phyloP scores from a whole-genome alignment of 2,329 filamentous ascomycete genomes.

The Colletotrichum agaves region DNA sequence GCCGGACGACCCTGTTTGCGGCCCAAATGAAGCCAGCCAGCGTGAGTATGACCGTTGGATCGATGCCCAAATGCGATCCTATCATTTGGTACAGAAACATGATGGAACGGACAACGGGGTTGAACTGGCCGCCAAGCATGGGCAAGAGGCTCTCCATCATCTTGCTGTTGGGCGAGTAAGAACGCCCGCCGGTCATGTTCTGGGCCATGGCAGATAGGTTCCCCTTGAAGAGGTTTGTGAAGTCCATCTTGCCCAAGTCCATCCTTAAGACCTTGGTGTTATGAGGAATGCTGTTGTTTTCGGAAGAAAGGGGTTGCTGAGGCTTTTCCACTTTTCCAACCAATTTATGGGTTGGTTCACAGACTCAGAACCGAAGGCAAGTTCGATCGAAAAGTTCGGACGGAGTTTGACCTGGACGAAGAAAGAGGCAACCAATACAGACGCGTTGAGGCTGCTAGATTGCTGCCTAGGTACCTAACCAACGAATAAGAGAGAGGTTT shows the following conservation, averaged over 20 bases:
- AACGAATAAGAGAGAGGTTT: neutral
- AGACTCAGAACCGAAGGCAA: neutral
- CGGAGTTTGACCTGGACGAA: neutral
- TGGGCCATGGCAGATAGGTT: constrained; percentile 35
- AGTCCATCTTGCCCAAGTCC: constrained; percentile 34
- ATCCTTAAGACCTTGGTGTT: constrained; percentile 9
- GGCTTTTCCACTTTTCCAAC: neutral
- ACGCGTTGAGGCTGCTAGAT: neutral
- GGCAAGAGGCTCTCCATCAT: constrained; percentile 36
- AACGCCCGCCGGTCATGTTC: constrained; percentile 30
- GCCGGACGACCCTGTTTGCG: constrained; percentile 48
- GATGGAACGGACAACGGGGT: constrained; percentile 35
- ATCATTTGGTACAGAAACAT: constrained; percentile 56
- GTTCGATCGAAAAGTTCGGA: neutral
- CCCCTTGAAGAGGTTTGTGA: constrained; percentile 28
- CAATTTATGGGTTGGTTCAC: neutral
- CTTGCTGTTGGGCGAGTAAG: constrained; percentile 28
- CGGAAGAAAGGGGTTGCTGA: neutral
- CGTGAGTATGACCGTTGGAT: constrained; percentile 60
- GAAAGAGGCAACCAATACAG: constrained; percentile 10
- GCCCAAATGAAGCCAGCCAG: constrained; percentile 60
- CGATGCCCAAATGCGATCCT: constrained; percentile 57
- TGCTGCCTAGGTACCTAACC: neutral
- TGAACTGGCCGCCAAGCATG: constrained; percentile 38
- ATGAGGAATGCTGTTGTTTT: neutral